Conservation (phyloP, 2,329 filamentous ascomycete species). For the Fusarium tupiense region DNA sequence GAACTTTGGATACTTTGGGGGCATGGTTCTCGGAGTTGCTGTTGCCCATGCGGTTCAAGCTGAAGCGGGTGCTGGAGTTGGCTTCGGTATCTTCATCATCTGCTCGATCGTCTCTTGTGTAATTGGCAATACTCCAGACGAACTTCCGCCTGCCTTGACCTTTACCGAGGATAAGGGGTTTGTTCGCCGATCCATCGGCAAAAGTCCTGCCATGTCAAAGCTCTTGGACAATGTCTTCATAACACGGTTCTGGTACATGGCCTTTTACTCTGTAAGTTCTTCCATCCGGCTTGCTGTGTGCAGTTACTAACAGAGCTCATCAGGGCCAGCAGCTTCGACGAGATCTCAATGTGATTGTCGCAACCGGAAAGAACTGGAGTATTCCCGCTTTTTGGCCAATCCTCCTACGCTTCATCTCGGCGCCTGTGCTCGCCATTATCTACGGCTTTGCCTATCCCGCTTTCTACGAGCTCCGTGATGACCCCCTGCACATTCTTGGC, state of each 20-base stretch:
- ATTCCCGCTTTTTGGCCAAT: conserved; percentile 63
- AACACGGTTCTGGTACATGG: conserved; percentile 61
- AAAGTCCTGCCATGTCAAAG: not conserved
- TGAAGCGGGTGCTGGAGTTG: conserved; percentile 59
- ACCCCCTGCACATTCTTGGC: conserved; percentile 61
- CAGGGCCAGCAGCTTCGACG: conserved; percentile 65
- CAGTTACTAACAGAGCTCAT: conserved; percentile 5
- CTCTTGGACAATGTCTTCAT: conserved; percentile 52
- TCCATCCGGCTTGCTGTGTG: not conserved
- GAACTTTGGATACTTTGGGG: conserved; percentile 63
- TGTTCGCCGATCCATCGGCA: conserved; percentile 48
- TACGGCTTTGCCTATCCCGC: conserved; percentile 62
- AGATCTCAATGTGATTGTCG: conserved; percentile 65
- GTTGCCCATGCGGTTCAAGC: conserved; percentile 58
- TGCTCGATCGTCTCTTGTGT: conserved; percentile 52
- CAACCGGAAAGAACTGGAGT: conserved; percentile 64
- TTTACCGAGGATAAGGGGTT: conserved; percentile 51
- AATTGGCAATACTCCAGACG: conserved; percentile 55
- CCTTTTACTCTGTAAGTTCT: conserved; percentile 64
- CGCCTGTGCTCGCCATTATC: conserved; percentile 61
- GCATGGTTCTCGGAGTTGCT: conserved; percentile 60
- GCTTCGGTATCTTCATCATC: conserved; percentile 61
- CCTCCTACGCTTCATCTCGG: conserved; percentile 60
- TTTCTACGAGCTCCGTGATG: conserved; percentile 58
- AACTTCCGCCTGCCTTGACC: conserved; percentile 52